phyloP scores from a whole-genome alignment of 192 early-diverging fungal genomes.

The Dissophora globulifera region DNA sequence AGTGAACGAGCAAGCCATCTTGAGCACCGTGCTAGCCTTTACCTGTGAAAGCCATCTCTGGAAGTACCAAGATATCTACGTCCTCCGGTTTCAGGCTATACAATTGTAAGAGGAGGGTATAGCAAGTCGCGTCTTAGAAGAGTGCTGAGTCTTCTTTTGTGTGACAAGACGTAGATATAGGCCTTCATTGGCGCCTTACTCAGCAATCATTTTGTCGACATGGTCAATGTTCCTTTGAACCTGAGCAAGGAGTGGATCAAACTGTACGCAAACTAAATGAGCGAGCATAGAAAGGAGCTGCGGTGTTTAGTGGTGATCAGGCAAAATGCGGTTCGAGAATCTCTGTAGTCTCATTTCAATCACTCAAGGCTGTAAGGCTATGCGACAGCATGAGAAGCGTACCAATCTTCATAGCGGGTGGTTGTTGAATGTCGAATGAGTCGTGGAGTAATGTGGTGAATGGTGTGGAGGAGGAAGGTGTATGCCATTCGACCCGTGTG shows the following conservation, averaged over 20 bases:
- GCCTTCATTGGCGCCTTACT: slow-evolving; percentile 3
- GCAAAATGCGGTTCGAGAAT: neutral
- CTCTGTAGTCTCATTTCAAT: no score
- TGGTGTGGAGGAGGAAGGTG: no score
- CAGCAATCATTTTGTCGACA: slow-evolving; percentile 31
- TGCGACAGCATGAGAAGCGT: neutral
- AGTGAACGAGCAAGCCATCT: neutral
- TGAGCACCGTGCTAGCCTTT: neutral
- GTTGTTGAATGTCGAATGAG: no score
- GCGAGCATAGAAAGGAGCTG: neutral
- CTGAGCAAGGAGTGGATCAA: slow-evolving; percentile 21
- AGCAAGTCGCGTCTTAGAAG: no score
- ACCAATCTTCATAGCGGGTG: slow-evolving; percentile 16
- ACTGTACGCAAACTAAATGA: slow-evolving; percentile 32
- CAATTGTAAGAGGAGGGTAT: no score
- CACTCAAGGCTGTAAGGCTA: no score
- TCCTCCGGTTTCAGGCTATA: slow-evolving; percentile 60
- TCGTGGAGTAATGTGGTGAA: no score
- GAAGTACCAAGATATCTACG: slow-evolving; percentile 76
- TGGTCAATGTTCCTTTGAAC: slow-evolving; percentile 41
- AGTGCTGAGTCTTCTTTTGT: neutral
- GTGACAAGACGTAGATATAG: neutral
- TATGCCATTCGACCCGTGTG: no score
- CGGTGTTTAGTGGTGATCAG: no score
- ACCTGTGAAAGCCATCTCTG: slow-evolving; percentile 86